Conservation (phyloP, 2,329 filamentous ascomycete species). For the Claviceps purpurea region DNA sequence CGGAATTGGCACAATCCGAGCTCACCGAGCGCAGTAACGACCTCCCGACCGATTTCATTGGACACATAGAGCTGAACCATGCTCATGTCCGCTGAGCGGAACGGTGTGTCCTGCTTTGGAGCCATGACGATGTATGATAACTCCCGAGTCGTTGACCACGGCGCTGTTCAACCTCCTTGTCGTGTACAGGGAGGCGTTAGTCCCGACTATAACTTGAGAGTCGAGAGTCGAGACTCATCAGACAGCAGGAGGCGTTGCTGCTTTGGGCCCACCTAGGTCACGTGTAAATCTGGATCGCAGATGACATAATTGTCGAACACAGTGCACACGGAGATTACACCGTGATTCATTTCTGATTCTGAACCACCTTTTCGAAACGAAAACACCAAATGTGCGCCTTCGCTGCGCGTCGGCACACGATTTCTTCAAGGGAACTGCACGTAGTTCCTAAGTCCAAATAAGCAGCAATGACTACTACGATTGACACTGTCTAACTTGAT, state of each 20-base stretch:
- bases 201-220: slow-evolving; percentile 4
- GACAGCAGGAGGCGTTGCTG: slow-evolving; percentile 10
- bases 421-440: too few relatives aligned
- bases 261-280: slow-evolving; percentile 15
- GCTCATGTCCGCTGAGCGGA: slow-evolving; percentile 99
- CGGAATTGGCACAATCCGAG: slow-evolving; percentile 93
- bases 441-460: too few relatives aligned
- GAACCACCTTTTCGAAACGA: too few relatives aligned
- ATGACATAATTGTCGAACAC: too few relatives aligned
- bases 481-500: too few relatives aligned
- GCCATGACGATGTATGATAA: slow-evolving; percentile 36
- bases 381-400: too few relatives aligned
- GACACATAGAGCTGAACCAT: slow-evolving; percentile 99
- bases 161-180: slow-evolving; percentile 16
- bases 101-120: slow-evolving; percentile 75
- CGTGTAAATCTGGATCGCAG: slow-evolving; percentile 11
- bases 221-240: too few relatives aligned
- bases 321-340: too few relatives aligned
- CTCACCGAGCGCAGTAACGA: slow-evolving; percentile 91
- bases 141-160: slow-evolving; percentile 18
- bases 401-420: too few relatives aligned
- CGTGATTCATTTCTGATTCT: too few relatives aligned
- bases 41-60: slow-evolving; percentile 96
- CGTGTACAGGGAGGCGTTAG: slow-evolving; percentile 7
- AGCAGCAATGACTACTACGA: too few relatives aligned